Conservation (phyloP, 2,329 filamentous ascomycete genomes). For the Fusarium odoratissimum region DNA sequence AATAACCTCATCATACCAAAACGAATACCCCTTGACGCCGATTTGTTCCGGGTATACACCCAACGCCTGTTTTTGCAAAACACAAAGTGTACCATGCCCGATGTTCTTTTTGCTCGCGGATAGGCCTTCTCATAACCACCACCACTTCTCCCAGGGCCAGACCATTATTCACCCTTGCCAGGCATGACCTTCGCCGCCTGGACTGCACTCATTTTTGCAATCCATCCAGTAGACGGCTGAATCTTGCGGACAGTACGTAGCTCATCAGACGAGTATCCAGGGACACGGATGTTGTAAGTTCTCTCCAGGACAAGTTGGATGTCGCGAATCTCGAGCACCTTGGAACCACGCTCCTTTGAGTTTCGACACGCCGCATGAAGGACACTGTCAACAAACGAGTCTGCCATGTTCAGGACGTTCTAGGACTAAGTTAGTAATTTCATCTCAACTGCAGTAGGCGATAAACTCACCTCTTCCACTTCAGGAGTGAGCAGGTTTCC, state of each 20-base stretch:
- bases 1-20: background rate
- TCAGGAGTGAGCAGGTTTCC: conserved; percentile 87
- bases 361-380: conserved; percentile 88
- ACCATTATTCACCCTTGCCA: conserved; percentile 63
- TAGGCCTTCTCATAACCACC: background rate
- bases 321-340: conserved; percentile 89
- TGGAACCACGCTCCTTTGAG: conserved; percentile 91
- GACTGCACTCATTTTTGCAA: conserved; percentile 96
- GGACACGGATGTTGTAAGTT: conserved; percentile 90
- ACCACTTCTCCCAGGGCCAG: background rate
- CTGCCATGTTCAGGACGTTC: conserved; percentile 89
- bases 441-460: background rate
- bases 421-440: conserved; percentile 53
- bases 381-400: conserved; percentile 94
- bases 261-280: conserved; percentile 94
- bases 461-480: conserved; percentile 84
- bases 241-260: conserved; percentile 94
- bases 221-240: conserved; percentile 88
- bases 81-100: background rate
- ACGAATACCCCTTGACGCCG: conserved; percentile 22
- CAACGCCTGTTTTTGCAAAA: conserved; percentile 36
- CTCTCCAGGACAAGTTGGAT: conserved; percentile 86
- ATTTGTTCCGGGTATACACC: conserved; percentile 40
- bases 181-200: conserved; percentile 89
- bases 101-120: background rate